Evolutionary conservation across 371 early-diverging fungal species (phyloP), one percentile per base, ranked within the genome.

Genomic region (Dinochytrium kinnereticum): DNA sequence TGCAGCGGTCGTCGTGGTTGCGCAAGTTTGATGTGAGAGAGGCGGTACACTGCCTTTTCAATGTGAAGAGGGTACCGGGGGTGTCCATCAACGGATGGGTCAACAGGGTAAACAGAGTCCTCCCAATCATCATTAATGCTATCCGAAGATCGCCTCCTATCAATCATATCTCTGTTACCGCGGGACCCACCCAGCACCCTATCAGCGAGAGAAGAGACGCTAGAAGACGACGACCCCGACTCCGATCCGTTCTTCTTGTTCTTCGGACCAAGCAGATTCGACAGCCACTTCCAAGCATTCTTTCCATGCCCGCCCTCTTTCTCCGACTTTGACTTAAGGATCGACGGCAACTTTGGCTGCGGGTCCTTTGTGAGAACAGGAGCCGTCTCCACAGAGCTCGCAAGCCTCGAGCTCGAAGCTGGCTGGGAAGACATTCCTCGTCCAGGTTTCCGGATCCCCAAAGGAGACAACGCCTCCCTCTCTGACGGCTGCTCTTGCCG

Each of bases 1-100:
- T 88, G 82, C 26, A 98, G 85, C 1, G 97, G 94, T 3, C 97
- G 89, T 30, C 95, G 87, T 7, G 92, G 92, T 76, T 95, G 94
- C 31, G 97, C 94, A 26, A 98, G 85, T 81, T 98, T 98, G 64
- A 90, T 88, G 70, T 96, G 96, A 0, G 96, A 95, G 21, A 95
- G 81, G n/a, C 94, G 92, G 78, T 69, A 73, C 55, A 73, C 73
- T 2, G 72, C 34, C 51, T 77, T 72, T 34, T 77, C 76, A 51
- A 76, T 40, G 26, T 71, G 76, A 17, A 76, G 72, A 24, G 76
- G 72, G 59, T 59, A 73, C 68, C 57, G 51, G 40, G 59, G 79
- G 50, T 26, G 75, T 34, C 67, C 82, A 55, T 67, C 39, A 49
- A 59, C 24, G 1, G 10, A 21, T 21, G 66, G 1, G 51, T 53